Percentiles rank a stretch among this genome's conserved stretches.
phyloP scores from a whole-genome alignment of 257 asterid genomes.

The Gardenia jasminoides region DNA sequence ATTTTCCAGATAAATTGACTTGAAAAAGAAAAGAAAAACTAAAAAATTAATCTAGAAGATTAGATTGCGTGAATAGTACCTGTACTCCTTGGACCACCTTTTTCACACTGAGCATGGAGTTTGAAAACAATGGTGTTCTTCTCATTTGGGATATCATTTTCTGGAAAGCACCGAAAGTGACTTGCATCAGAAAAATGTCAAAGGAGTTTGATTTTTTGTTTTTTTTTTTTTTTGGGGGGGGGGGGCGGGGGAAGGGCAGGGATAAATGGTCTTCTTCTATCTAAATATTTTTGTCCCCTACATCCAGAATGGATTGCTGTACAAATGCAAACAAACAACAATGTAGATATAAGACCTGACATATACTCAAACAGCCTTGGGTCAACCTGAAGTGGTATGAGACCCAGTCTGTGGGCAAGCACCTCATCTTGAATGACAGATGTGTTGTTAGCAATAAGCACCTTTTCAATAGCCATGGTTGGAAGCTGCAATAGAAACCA shows the following conservation, averaged over 20 bases:
- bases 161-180: conserved; percentile 37
- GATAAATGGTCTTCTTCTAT: background rate
- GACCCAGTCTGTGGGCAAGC: conserved; percentile 91
- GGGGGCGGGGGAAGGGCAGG: background rate
- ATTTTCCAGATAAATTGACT: background rate
- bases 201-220: background rate
- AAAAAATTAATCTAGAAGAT: background rate
- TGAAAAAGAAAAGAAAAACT: background rate
- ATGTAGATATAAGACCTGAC: conserved; percentile 56
- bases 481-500: conserved; percentile 55
- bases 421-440: conserved; percentile 96
- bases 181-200: conserved; percentile 29
- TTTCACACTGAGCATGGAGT: conserved; percentile 68
- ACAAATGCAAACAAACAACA: background rate
- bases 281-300: background rate
- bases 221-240: background rate
- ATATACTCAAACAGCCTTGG: conserved; percentile 75
- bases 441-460: conserved; percentile 86
- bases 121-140: conserved; percentile 86
- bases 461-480: conserved; percentile 95
- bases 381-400: conserved; percentile 79
- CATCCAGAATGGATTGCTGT: background rate
- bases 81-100: conserved; percentile 44
- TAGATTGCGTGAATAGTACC: conserved; percentile 34
- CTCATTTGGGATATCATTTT: conserved; percentile 74